Conservation (phyloP, 352 stramenopile genomes). For the Globisporangium recalcitrans region DNA sequence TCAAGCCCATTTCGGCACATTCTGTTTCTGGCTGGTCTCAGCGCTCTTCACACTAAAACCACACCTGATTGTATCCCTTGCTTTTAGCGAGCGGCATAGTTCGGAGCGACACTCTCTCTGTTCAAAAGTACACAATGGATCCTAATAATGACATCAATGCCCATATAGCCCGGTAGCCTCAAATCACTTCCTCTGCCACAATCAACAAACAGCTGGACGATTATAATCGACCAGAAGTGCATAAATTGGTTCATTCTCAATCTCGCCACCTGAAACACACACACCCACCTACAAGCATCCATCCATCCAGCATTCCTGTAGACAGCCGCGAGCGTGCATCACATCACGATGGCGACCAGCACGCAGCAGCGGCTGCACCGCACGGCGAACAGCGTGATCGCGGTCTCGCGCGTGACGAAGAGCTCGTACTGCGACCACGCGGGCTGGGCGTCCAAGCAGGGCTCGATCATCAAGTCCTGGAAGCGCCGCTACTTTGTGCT, state of each 20-base stretch:
- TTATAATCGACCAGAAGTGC: not conserved
- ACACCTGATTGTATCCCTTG: not conserved
- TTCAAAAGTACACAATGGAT: too few relatives aligned
- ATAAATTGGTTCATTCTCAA: not conserved
- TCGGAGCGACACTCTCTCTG: too few relatives aligned
- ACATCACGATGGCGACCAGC: not conserved
- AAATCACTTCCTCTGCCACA: too few relatives aligned
- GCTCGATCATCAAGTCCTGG: slow-evolving; percentile 78
- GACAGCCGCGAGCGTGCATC: not conserved
- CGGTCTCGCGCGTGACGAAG: slow-evolving; percentile 34
- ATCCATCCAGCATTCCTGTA: too few relatives aligned
- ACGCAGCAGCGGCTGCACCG: slow-evolving; percentile 13
- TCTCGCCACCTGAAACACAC: not conserved
- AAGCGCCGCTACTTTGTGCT: slow-evolving; percentile 84
- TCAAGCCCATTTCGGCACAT: too few relatives aligned
- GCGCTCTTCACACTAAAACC: not conserved
- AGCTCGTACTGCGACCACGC: slow-evolving; percentile 73
- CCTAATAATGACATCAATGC: too few relatives aligned
- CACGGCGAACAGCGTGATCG: slow-evolving; percentile 41
- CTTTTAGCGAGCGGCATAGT: not conserved
- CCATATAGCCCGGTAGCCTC: too few relatives aligned
- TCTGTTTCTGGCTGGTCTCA: slow-evolving; percentile 4
- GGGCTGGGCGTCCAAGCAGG: slow-evolving; percentile 78
- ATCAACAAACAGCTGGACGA: too few relatives aligned
- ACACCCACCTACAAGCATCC: not conserved